Evolutionary conservation across 1,284 basidiomycete genomes (phyloP).

Genomic region (Apiotrichum porosum): DNA sequence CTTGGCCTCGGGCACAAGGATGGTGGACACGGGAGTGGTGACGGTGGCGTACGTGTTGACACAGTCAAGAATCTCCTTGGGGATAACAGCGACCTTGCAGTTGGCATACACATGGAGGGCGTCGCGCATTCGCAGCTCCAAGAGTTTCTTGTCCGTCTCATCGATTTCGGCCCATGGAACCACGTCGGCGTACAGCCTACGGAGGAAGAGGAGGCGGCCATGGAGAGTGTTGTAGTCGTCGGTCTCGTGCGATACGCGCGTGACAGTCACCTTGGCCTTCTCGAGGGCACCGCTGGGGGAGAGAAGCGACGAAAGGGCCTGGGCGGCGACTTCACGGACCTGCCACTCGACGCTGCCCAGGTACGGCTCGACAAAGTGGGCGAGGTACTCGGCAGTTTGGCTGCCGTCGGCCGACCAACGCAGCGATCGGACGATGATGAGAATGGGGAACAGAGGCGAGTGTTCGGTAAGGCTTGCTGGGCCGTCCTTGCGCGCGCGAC

Average conservation of each 20-base stretch:
- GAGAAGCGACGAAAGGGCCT: slow-evolving; percentile 39
- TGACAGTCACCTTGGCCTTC: slow-evolving; percentile 11
- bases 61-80: slow-evolving; percentile 17
- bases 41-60: slow-evolving; percentile 13
- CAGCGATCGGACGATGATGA: slow-evolving; percentile 43
- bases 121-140: slow-evolving; percentile 15
- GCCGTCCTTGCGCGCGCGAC: not conserved
- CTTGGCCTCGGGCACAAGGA: not conserved
- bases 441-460: slow-evolving; percentile 41
- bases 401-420: slow-evolving; percentile 26
- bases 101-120: slow-evolving; percentile 5
- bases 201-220: slow-evolving; percentile 31
- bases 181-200: slow-evolving; percentile 29
- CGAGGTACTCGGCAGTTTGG: slow-evolving; percentile 22
- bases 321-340: slow-evolving; percentile 40
- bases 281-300: slow-evolving; percentile 23
- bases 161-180: slow-evolving; percentile 21
- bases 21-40: not conserved
- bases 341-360: slow-evolving; percentile 36
- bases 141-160: not conserved
- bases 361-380: slow-evolving; percentile 22
- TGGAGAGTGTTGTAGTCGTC: slow-evolving; percentile 29
- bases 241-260: slow-evolving; percentile 5
- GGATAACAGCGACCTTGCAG: slow-evolving; percentile 2
- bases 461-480: slow-evolving; percentile 20